These are phyloP conservation scores for Bertia moriformis DNA, from an alignment of 2,329 filamentous ascomycete genomes.

Conservation along the genomic window DNA sequence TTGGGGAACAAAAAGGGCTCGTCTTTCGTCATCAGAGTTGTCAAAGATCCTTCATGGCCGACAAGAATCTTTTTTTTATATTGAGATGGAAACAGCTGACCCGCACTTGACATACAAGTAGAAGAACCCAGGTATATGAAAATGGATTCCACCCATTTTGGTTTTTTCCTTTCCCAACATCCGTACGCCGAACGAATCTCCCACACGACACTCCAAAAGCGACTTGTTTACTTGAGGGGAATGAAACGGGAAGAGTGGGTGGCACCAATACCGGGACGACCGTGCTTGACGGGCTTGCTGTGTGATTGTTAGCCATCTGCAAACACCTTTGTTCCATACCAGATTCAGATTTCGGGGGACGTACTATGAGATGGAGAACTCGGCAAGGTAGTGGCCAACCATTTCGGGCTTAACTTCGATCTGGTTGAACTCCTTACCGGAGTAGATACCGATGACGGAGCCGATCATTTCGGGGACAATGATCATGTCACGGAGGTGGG, in stretches of 20 bases:
- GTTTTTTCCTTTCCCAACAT: not conserved
- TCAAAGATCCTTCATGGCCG: too few relatives aligned
- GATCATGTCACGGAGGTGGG: constrained; percentile 99
- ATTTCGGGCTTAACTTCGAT: constrained; percentile 99
- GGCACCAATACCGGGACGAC: constrained; percentile 99
- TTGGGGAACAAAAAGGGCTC: too few relatives aligned
- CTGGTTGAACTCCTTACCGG: constrained; percentile 99
- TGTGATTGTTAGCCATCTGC: constrained; percentile 30
- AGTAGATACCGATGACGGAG: constrained; percentile 97
- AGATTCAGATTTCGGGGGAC: constrained; percentile 21
- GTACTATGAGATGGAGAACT: constrained; percentile 99
- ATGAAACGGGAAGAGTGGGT: constrained; percentile 99
- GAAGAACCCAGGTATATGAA: not conserved
- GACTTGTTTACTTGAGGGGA: constrained; percentile 75
- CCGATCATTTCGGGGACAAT: constrained; percentile 99
- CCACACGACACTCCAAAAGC: not conserved
- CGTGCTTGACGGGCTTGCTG: constrained; percentile 99
- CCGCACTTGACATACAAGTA: constrained; percentile 1
- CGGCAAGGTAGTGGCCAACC: constrained; percentile 98
- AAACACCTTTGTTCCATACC: not conserved
- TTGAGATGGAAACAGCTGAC: constrained; percentile 1
- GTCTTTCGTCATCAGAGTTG: too few relatives aligned
- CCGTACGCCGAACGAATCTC: not conserved
- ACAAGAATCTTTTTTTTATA: constrained; percentile 1
- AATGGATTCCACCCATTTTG: not conserved